These are phyloP conservation scores for Paramyrothecium roridum DNA, from an alignment of 2,329 filamentous ascomycete species.

Conservation along the genomic window DNA sequence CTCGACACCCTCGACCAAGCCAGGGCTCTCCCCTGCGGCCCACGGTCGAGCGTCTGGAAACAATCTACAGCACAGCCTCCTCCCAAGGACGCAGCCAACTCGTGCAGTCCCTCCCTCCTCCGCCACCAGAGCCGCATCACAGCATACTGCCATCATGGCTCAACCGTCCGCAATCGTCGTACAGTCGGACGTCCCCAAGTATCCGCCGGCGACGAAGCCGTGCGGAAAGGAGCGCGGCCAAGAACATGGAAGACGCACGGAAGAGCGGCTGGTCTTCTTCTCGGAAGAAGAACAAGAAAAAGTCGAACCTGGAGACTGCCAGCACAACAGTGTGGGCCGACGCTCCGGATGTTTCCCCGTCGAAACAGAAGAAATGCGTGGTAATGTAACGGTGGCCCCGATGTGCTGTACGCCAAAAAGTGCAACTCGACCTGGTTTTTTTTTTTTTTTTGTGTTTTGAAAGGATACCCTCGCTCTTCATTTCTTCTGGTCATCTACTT, in stretches of 20 bases:
- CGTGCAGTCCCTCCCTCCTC: conserved; percentile 1
- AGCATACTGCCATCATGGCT: conserved; percentile 29
- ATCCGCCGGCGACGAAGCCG: conserved; percentile 49
- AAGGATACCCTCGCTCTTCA: conserved; percentile 3
- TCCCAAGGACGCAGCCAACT: conserved; percentile 10
- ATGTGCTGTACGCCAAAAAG: not conserved
- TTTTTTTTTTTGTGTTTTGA: not conserved
- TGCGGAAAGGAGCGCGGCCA: conserved; percentile 57
- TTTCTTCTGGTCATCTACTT: conserved; percentile 4
- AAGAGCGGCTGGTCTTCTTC: conserved; percentile 52
- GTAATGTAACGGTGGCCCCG: conserved; percentile 43
- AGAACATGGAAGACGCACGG: conserved; percentile 60
- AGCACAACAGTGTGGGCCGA: conserved; percentile 54
- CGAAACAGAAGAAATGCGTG: conserved; percentile 44
- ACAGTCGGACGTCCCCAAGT: conserved; percentile 35
- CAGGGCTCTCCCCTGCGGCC: conserved; percentile 33
- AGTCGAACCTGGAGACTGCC: conserved; percentile 34
- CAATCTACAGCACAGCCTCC: conserved; percentile 42
- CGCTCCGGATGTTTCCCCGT: conserved; percentile 30
- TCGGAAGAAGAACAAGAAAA: conserved; percentile 35
- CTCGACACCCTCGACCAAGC: conserved; percentile 44
- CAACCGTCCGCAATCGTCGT: conserved; percentile 27
- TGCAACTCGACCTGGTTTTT: not conserved
- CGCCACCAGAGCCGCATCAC: conserved; percentile 8
- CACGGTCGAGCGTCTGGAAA: conserved; percentile 52